Conservation (phyloP, 2,329 filamentous ascomycete genomes). For the Myotisia sp. region DNA sequence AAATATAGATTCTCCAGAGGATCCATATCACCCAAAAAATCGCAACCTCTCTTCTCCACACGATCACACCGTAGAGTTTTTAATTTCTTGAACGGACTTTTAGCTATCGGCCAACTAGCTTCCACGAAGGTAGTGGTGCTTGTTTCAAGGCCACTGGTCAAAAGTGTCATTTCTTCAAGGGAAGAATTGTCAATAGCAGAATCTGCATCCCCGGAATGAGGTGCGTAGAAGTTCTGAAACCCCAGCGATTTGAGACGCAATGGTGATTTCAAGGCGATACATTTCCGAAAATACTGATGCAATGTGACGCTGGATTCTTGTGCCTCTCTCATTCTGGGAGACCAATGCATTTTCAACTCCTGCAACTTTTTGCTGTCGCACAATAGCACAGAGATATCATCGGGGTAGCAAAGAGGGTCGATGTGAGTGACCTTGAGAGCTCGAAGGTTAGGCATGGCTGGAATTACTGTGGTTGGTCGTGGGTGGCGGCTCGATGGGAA, state of each 20-base stretch:
- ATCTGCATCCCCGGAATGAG: constrained; percentile 35
- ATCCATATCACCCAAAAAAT: constrained; percentile 29
- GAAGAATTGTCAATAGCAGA: constrained; percentile 28
- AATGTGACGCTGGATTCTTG: constrained; percentile 45
- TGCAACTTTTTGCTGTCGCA: constrained; percentile 40
- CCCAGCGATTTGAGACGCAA: constrained; percentile 38
- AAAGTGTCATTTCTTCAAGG: constrained; percentile 37
- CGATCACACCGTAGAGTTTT: constrained; percentile 38
- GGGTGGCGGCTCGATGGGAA: constrained; percentile 44
- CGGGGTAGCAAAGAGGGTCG: constrained; percentile 50
- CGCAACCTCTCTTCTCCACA: constrained; percentile 31
- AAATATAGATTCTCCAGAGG: constrained; percentile 40
- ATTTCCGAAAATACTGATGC: constrained; percentile 43
- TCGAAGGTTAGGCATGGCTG: constrained; percentile 41
- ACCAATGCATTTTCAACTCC: constrained; percentile 46
- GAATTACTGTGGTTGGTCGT: constrained; percentile 42
- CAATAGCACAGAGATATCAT: constrained; percentile 46
- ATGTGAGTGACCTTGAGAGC: constrained; percentile 44
- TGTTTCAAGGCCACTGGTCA: constrained; percentile 34
- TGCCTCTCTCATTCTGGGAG: constrained; percentile 44
- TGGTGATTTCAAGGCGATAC: constrained; percentile 33
- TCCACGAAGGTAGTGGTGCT: constrained; percentile 40
- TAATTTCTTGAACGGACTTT: constrained; percentile 17
- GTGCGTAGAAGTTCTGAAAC: constrained; percentile 45
- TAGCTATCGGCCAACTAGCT: constrained; percentile 41